These are phyloP conservation scores for Teratosphaeria viscida DNA, from an alignment of 2,329 filamentous ascomycete species.

Conservation along the genomic window DNA sequence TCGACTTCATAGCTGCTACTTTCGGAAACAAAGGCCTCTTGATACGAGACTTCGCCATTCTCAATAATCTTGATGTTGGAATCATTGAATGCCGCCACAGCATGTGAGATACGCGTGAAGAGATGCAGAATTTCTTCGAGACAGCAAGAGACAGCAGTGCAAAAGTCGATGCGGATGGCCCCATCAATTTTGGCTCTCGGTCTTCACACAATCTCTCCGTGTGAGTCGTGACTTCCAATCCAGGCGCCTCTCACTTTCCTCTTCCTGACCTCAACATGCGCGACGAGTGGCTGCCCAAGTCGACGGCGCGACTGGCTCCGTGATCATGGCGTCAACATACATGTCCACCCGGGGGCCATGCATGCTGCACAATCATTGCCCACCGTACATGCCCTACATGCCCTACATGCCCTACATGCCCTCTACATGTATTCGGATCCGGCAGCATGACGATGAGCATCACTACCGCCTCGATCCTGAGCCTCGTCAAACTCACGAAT, in stretches of 20 bases:
- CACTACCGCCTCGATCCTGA: slow-evolving; percentile 1
- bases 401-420: background rate
- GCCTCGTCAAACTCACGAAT: background rate
- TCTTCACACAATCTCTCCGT: background rate
- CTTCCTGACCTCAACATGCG: background rate
- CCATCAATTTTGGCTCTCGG: background rate
- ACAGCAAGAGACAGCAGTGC: background rate
- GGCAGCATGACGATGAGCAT: background rate
- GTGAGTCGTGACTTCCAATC: background rate
- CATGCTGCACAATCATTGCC: background rate
- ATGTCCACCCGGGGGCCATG: background rate
- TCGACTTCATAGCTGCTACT: slow-evolving; percentile 29
- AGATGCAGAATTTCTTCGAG: background rate
- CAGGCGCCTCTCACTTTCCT: background rate
- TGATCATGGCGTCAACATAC: background rate
- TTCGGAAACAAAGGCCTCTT: slow-evolving; percentile 32
- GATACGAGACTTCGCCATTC: slow-evolving; percentile 13
- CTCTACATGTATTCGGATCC: too few relatives aligned
- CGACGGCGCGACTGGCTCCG: background rate
- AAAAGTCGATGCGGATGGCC: background rate
- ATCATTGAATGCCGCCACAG: background rate
- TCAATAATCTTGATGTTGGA: background rate
- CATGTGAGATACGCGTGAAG: background rate
- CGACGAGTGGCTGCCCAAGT: background rate
- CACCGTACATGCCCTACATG: background rate